phyloP scores from a whole-genome alignment of 2,329 filamentous ascomycete species.

The Myriosclerotinia curreyana region DNA sequence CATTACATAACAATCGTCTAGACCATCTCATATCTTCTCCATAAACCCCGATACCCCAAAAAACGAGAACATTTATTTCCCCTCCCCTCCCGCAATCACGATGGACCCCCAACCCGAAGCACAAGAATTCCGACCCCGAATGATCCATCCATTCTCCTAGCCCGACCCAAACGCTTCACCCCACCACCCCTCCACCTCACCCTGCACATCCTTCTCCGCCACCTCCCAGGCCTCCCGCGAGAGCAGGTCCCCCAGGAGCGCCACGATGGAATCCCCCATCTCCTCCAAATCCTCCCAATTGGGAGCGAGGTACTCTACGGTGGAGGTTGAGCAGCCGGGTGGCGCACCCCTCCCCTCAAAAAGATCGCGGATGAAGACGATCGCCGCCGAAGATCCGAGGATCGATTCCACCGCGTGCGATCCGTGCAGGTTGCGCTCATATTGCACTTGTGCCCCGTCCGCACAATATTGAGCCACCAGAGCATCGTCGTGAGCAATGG shows the following conservation, averaged over 20 bases:
- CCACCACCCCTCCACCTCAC: no score
- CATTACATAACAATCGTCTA: no score
- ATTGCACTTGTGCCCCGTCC: neutral
- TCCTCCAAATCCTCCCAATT: neutral
- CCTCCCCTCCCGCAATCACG: no score
- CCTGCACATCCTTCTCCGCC: no score
- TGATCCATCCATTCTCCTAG: neutral
- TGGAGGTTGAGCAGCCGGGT: neutral
- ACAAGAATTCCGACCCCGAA: neutral
- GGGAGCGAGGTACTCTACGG: neutral
- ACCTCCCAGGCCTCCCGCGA: neutral
- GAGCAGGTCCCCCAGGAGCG: neutral
- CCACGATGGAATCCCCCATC: neutral
- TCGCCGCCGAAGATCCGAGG: neutral
- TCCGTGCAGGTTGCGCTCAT: neutral
- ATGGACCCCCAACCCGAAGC: no score
- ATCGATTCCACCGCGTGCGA: neutral
- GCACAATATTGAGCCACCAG: neutral
- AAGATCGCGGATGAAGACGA: constrained; percentile 31
- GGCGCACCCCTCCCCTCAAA: constrained; percentile 5
- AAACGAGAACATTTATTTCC: no score
- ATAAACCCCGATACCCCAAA: no score
- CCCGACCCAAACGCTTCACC: neutral
- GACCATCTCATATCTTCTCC: no score
- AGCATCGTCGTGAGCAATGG: neutral